Conservation (phyloP, 2,329 filamentous ascomycete species). For the Neonectria hederae region DNA sequence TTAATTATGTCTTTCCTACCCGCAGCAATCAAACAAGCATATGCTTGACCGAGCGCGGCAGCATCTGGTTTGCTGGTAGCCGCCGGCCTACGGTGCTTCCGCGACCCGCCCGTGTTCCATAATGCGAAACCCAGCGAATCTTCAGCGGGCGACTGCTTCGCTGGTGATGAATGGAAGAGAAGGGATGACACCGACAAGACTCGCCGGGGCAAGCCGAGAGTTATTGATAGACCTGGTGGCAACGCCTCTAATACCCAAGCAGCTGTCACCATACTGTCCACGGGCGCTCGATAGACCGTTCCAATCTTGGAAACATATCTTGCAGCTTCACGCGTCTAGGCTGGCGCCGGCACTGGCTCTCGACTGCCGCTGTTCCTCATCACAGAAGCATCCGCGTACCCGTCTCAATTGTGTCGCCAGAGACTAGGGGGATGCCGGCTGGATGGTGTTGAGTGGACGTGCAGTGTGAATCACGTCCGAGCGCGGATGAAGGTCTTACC, state of each 20-base stretch:
- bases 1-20: not conserved
- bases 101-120: conserved; percentile 6
- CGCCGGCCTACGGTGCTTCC: conserved; percentile 28
- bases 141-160: conserved; percentile 23
- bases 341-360: conserved; percentile 4
- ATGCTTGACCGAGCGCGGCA: conserved; percentile 14
- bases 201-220: conserved; percentile 9
- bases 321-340: conserved; percentile 11
- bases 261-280: not conserved
- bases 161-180: conserved; percentile 4
- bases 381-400: conserved; percentile 8
- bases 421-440: conserved; percentile 17
- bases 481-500: conserved; percentile 25
- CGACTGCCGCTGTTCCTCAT: conserved; percentile 10
- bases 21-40: conserved; percentile 16
- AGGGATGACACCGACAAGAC: conserved; percentile 6
- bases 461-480: conserved; percentile 23
- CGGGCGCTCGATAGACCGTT: not conserved
- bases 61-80: conserved; percentile 18
- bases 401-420: conserved; percentile 5
- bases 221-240: not conserved
- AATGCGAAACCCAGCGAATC: conserved; percentile 24
- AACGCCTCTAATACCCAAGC: not conserved
- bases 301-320: conserved; percentile 12
- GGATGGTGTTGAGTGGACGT: conserved; percentile 5